Evolutionary conservation across 148 eudicot species (phyloP).

Genomic region (Tetragonia tetragonoides): DNA sequence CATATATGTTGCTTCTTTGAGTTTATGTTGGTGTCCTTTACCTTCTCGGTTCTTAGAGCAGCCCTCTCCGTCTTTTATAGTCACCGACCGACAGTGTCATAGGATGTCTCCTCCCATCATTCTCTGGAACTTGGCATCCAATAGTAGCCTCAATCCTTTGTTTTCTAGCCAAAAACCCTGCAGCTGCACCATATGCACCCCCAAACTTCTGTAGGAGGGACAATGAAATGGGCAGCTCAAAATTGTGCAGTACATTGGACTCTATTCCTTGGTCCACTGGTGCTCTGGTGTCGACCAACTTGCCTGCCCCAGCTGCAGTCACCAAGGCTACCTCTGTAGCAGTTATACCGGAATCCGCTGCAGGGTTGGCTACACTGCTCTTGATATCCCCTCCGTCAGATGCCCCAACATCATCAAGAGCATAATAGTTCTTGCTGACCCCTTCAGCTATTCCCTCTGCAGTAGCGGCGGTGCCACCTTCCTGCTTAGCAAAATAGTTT

Average conservation of each 20-base stretch:
- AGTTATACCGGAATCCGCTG: constrained; percentile 33
- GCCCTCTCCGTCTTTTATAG: constrained; percentile 84
- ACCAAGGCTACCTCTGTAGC: constrained; percentile 67
- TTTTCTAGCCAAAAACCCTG: constrained; percentile 76
- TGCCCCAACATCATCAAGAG: constrained; percentile 1
- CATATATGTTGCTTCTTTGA: too few species aligned
- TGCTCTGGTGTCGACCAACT: constrained; percentile 81
- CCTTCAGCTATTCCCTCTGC: constrained; percentile 13
- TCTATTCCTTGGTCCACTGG: constrained; percentile 79
- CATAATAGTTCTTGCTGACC: neutral
- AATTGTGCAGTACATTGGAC: constrained; percentile 60
- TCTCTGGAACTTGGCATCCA: constrained; percentile 68
- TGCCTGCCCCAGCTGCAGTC: constrained; percentile 83
- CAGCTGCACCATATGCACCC: constrained; percentile 61
- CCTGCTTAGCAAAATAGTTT: constrained; percentile 59
- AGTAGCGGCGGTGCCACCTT: constrained; percentile 33
- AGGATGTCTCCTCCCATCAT: constrained; percentile 77
- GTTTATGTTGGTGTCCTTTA: too few species aligned
- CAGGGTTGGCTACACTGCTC: constrained; percentile 13
- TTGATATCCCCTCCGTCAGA: constrained; percentile 11
- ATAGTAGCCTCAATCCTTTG: constrained; percentile 77
- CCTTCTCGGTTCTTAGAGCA: constrained; percentile 40
- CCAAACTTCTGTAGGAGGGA: constrained; percentile 58
- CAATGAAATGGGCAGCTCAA: constrained; percentile 71
- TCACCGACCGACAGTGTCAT: constrained; percentile 80